Evolutionary conservation across 2,329 filamentous ascomycete genomes (phyloP).

Genomic region (Elsinoe fawcettii): DNA sequence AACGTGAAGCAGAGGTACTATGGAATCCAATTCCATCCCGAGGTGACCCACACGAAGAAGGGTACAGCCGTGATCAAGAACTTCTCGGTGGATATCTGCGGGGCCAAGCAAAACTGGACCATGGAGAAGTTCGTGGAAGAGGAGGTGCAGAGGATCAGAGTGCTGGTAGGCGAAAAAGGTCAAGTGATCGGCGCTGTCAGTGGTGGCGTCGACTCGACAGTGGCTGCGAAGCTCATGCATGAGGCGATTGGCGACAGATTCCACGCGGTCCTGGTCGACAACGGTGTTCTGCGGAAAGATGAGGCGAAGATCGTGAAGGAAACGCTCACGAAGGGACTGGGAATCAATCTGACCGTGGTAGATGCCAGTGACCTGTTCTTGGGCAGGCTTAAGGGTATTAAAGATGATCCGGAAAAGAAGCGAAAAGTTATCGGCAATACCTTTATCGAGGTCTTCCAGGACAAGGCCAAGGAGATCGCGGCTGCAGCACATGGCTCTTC

Average conservation of each 20-base stretch:
- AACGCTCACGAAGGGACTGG: conserved; percentile 68
- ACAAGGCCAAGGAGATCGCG: conserved; percentile 68
- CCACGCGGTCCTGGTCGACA: conserved; percentile 78
- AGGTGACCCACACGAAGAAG: conserved; percentile 64
- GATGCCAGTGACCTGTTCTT: conserved; percentile 74
- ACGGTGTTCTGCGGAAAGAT: conserved; percentile 75
- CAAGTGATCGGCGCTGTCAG: conserved; percentile 76
- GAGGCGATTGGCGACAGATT: conserved; percentile 81
- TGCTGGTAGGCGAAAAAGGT: conserved; percentile 69
- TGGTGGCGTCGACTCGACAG: conserved; percentile 84
- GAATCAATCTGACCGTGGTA: conserved; percentile 83
- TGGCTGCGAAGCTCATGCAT: conserved; percentile 77
- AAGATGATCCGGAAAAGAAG: conserved; percentile 72
- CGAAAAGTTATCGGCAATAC: conserved; percentile 81
- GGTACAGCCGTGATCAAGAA: conserved; percentile 69
- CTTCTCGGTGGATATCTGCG: conserved; percentile 77
- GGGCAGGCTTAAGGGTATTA: conserved; percentile 63
- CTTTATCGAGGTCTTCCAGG: conserved; percentile 77
- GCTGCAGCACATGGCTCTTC: conserved; percentile 58
- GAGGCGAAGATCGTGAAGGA: conserved; percentile 77
- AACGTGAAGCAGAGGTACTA: conserved; percentile 64
- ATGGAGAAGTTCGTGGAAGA: conserved; percentile 78
- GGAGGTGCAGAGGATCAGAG: conserved; percentile 72
- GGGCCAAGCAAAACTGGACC: conserved; percentile 67
- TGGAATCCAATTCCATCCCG: conserved; percentile 84